Evolutionary conservation across 2,329 filamentous ascomycete genomes (phyloP), one percentile per base, ranked within the genome.

Genomic region (Lasiodiplodia citricola): DNA sequence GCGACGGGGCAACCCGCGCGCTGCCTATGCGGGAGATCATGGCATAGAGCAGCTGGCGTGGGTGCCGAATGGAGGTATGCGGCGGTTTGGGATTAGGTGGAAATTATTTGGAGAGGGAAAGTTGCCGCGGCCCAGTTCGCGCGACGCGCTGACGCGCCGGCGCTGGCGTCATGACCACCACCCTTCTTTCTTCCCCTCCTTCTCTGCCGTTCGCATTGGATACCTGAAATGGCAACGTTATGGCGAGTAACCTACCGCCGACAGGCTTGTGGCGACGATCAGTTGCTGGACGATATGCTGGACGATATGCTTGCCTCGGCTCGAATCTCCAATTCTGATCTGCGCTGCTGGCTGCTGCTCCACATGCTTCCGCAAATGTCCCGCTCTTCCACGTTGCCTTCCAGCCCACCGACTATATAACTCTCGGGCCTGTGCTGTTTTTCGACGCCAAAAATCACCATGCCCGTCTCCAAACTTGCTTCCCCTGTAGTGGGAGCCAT

Each of bases 401-500:
- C 37, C 16, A 6, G 1, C 37, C 11, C 37, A 1, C 16, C 23
- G 8, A 51, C 16, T 21, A 44, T 51, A 51, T 51, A 52, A 44
- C 25, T 31, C 28, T n/a, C 4, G 28, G 3, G 25, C 47, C 10
- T 18, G 18, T n/a, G 4, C 3, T 47, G 14, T 21, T 23, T 5
- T 13, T 4, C n/a, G 14, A 28, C 41, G n/a, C 28, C 14, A 37
- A 8, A 28, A n/a, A 23, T 21, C 55, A 41, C 47, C 55, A 67
- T 67, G 65, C 41, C 65, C 14, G 21, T 67, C 41, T 14, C 52
- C 28, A 37, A 41, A 21, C 41, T 67, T 14, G 25, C 41, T 13
- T 41, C 41, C n/a, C 44, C 44, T n/a, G 28, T 54, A 5, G 70
- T 70, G 4, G 71, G 73, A 41, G 70, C 75, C 35, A 74, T 74